A percentile compares a stretch with the other conserved stretches of the same genome.
Conservation (phyloP, 306 rosid genomes). For the Quillaja saponaria region DNA sequence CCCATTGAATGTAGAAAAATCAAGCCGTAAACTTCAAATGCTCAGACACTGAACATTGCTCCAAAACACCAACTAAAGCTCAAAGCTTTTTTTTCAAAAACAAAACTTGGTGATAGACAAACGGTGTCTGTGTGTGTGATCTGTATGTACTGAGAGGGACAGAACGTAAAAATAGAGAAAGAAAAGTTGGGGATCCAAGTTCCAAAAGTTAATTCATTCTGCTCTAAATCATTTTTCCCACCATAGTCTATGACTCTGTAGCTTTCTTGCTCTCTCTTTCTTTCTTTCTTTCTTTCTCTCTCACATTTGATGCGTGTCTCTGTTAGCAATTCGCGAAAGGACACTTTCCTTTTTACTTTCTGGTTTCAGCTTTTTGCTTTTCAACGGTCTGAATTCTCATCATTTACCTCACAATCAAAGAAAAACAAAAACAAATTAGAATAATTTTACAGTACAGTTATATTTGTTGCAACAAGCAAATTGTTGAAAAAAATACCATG, state of each 20-base stretch:
- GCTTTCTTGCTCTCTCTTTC: not conserved
- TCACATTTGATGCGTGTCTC: constrained; percentile 26
- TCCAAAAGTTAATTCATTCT: not conserved
- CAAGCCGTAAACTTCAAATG: constrained; percentile 4
- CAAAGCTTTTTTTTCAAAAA: not conserved
- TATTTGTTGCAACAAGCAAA: too few relatives aligned
- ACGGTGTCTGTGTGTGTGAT: not conserved
- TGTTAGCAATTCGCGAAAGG: constrained; percentile 22
- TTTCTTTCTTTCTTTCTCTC: not conserved
- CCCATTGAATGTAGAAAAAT: constrained; percentile 50
- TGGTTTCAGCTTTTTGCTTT: constrained; percentile 38
- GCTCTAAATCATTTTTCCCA: not conserved
- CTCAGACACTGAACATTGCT: constrained; percentile 17
- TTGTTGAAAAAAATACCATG: too few relatives aligned
- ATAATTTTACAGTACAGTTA: too few relatives aligned
- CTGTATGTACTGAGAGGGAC: not conserved
- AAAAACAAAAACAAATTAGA: too few relatives aligned
- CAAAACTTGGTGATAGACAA: not conserved
- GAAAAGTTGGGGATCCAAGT: not conserved
- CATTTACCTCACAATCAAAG: constrained; percentile 25
- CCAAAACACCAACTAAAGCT: not conserved
- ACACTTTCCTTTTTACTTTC: constrained; percentile 34
- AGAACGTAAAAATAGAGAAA: not conserved
- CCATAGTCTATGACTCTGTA: not conserved
- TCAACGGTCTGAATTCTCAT: constrained; percentile 17